Conservation (phyloP, 176 grass and related monocot genomes). For the Canna indica region DNA sequence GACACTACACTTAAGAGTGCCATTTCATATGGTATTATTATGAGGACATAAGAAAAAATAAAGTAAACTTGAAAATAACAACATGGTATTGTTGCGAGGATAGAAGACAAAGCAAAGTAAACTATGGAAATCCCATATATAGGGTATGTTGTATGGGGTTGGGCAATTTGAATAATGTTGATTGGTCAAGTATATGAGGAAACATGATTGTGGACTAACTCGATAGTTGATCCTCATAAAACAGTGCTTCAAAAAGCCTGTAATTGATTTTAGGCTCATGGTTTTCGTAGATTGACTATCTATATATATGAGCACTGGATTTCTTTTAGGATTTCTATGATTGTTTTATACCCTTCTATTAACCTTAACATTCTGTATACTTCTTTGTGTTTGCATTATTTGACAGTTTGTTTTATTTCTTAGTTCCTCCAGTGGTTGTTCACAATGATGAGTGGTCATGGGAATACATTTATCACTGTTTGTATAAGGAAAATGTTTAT, state of each 20-base stretch:
- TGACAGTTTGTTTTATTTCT: conserved; percentile 17
- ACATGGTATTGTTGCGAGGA: background rate
- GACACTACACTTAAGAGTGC: background rate
- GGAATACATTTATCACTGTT: conserved; percentile 47
- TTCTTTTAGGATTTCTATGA: too few relatives aligned
- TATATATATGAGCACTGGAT: too few relatives aligned
- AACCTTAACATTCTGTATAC: background rate
- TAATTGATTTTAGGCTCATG: background rate
- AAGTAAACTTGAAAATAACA: background rate
- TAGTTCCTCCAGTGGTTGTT: conserved; percentile 70
- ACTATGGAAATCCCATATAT: background rate
- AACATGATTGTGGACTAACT: too few relatives aligned
- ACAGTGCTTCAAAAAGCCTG: background rate
- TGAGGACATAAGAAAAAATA: background rate
- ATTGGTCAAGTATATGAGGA: too few relatives aligned
- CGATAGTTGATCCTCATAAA: background rate
- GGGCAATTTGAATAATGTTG: too few relatives aligned
- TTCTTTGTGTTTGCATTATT: background rate
- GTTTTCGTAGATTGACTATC: background rate
- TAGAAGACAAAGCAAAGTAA: background rate
- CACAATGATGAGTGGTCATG: conserved; percentile 94
- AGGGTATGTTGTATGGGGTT: background rate
- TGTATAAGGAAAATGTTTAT: conserved; percentile 67
- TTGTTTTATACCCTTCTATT: too few relatives aligned
- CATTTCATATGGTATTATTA: background rate